Evolutionary conservation across 495 filamentous ascomycete genomes (phyloP).

Genomic region (Talaromyces proteolyticus): DNA sequence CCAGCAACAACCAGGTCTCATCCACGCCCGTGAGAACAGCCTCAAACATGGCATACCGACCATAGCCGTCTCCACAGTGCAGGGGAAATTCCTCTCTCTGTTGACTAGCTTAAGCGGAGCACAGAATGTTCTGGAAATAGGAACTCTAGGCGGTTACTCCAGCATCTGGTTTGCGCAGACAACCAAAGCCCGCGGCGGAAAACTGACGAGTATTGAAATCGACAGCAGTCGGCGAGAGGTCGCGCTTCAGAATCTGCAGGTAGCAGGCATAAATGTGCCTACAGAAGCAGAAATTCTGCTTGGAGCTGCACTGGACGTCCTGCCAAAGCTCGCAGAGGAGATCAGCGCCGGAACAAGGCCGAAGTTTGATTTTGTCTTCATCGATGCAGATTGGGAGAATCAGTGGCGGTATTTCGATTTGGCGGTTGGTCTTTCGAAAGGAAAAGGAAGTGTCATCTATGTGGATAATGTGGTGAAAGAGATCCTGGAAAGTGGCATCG

Average conservation of each 20-base stretch:
- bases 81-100: conserved; percentile 38
- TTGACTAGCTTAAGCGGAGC: conserved; percentile 24
- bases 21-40: not conserved
- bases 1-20: not conserved
- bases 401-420: conserved; percentile 40
- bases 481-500: conserved; percentile 10
- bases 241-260: conserved; percentile 34
- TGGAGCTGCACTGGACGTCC: conserved; percentile 37
- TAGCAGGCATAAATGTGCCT: conserved; percentile 13
- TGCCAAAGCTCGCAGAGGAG: conserved; percentile 31
- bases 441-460: conserved; percentile 32
- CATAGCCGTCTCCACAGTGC: conserved; percentile 29
- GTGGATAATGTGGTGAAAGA: conserved; percentile 44
- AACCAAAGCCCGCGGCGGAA: conserved; percentile 17
- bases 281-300: conserved; percentile 36
- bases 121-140: conserved; percentile 42
- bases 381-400: conserved; percentile 46
- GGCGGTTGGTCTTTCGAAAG: conserved; percentile 19
- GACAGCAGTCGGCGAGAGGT: conserved; percentile 30
- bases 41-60: not conserved
- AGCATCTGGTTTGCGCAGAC: conserved; percentile 43
- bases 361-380: conserved; percentile 43
- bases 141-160: conserved; percentile 46
- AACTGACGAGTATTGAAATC: conserved; percentile 42
- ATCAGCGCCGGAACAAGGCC: conserved; percentile 14